phyloP scores from a whole-genome alignment of 805 yeast genomes.

The Teunomyces pallodes region DNA sequence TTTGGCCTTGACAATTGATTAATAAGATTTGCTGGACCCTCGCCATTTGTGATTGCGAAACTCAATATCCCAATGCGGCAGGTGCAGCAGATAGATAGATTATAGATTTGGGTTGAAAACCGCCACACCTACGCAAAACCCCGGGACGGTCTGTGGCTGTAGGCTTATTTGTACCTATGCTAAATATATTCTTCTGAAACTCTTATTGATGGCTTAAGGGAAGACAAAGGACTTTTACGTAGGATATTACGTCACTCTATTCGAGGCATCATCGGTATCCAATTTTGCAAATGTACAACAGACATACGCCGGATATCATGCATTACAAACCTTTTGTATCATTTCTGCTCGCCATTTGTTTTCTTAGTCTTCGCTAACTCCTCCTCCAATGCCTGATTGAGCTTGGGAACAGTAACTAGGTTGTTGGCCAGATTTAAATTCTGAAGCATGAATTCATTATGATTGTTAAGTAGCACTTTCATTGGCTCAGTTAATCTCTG shows the following conservation, averaged over 20 bases:
- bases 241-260: too few species aligned
- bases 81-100: neutral
- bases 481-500: slow-evolving; percentile 25
- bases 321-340: too few species aligned
- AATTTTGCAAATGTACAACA: too few species aligned
- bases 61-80: neutral
- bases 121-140: neutral
- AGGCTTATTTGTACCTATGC: neutral
- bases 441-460: slow-evolving; percentile 29
- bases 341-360: neutral
- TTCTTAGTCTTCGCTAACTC: neutral
- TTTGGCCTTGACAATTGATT: too few species aligned
- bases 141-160: neutral
- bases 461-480: slow-evolving; percentile 21
- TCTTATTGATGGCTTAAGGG: too few species aligned
- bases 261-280: too few species aligned
- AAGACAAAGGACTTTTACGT: too few species aligned
- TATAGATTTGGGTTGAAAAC: neutral
- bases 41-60: neutral
- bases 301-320: too few species aligned
- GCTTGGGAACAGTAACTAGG: slow-evolving; percentile 15
- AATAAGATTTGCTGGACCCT: too few species aligned
- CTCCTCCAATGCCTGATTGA: neutral
- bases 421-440: slow-evolving; percentile 25
- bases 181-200: too few species aligned